Evolutionary conservation across 2,329 filamentous ascomycete genomes (phyloP).

Genomic region (Scedosporium apiospermum): DNA sequence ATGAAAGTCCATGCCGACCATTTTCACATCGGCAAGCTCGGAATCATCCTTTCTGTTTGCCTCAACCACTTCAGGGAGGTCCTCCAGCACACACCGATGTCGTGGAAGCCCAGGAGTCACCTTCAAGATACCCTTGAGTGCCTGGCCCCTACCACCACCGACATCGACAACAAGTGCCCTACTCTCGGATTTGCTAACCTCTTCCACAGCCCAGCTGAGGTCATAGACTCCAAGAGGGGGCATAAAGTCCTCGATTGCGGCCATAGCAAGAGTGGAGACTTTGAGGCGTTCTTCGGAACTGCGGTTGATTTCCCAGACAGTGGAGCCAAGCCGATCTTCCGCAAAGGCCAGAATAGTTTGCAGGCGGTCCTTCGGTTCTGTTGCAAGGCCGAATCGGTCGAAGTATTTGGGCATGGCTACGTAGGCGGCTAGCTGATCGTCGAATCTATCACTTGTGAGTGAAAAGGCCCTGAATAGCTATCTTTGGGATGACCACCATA

Average conservation of each 20-base stretch:
- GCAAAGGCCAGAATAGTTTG: conserved; percentile 19
- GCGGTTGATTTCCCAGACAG: conserved; percentile 22
- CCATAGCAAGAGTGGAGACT: conserved; percentile 20
- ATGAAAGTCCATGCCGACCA: conserved; percentile 21
- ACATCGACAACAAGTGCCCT: conserved; percentile 22
- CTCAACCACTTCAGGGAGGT: conserved; percentile 20
- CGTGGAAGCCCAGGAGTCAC: conserved; percentile 15
- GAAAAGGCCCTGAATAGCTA: background rate
- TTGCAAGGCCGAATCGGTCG: conserved; percentile 16
- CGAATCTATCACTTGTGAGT: conserved; percentile 13
- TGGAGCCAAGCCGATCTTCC: conserved; percentile 16
- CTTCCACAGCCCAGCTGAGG: conserved; percentile 8
- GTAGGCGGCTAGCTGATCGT: conserved; percentile 14
- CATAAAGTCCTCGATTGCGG: conserved; percentile 11
- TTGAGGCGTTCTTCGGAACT: conserved; percentile 14
- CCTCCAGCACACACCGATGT: conserved; percentile 21
- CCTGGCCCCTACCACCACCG: conserved; percentile 22
- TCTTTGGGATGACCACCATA: background rate
- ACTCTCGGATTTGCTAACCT: conserved; percentile 1
- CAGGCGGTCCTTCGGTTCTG: conserved; percentile 17
- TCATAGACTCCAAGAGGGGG: background rate
- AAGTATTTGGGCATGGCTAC: conserved; percentile 21
- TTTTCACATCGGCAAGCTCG: conserved; percentile 11
- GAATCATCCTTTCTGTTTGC: conserved; percentile 12
- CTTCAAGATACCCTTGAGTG: conserved; percentile 16